Evolutionary conservation across 768 basidiomycete species (phyloP), one percentile per base, ranked within the genome.

Genomic region (Suillus fuscotomentosus): DNA sequence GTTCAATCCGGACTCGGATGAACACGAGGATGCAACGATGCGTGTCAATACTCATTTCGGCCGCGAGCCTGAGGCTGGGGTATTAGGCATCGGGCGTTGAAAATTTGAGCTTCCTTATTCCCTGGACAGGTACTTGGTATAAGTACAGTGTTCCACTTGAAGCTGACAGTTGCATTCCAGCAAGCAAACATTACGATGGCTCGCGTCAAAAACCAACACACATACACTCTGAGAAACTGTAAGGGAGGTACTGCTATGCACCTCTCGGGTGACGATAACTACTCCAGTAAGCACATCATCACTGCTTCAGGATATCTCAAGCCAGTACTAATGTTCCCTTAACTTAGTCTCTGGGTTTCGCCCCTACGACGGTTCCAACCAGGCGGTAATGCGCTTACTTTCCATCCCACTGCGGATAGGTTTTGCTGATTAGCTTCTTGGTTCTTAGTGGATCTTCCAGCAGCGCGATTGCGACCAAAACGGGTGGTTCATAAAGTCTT

Each of bases 231-330:
- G 68, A 76, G 71, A 45, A 89, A 88, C 72, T 79, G 73, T 69
- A 81, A 84, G 71, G 76, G 80, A 13, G 80, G 79, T 4, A 87
- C 82, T 6, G 83, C 79, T 39, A 66, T 88, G 36, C 86, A 88
- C 68, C 78, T 88, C 62, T 87, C 86, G 14, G 83, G 80, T 4
- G 74, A 65, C 4, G 86, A 88, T 70, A 79, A 83, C 64, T 70
- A 56, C 10, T 78, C 83, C 56, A 78, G 84, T 84, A 64, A 45
- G 82, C 75, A 15, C 6, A 45, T 45, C 48, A 45, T 41, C 6
- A 1, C 6, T 34, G 0, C 1, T 63, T 11, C 38, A 41, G 13
- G 5, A 14, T 24, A 50, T 50, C 43, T 3, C 5, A 24, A 50
- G 13, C 34, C 54, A 55, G 34, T 4, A 5, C 5, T 41, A 11